Conservation (phyloP, 768 basidiomycete species). For the Mycena rebaudengoi region DNA sequence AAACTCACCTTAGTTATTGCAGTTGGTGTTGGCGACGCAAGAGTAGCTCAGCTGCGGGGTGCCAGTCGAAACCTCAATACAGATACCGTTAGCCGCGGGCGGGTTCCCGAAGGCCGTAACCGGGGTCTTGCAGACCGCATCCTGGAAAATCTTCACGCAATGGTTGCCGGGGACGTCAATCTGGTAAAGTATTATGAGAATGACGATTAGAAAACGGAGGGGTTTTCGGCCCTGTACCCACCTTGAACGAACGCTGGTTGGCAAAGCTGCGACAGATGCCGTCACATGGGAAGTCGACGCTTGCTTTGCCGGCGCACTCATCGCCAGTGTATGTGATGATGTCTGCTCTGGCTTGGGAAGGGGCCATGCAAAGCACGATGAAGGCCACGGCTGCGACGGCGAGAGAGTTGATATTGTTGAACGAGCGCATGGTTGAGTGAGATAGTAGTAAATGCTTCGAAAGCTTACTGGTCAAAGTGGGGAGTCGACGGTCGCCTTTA, state of each 20-base stretch:
- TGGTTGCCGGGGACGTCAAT: constrained; percentile 6
- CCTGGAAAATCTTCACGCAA: constrained; percentile 12
- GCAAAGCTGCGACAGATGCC: constrained; percentile 1
- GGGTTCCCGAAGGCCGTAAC: constrained; percentile 10
- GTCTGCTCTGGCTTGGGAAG: constrained; percentile 6
- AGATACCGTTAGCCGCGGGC: constrained; percentile 2
- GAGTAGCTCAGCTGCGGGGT: constrained; percentile 2
- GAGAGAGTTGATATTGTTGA: constrained; percentile 10
- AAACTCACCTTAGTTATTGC: constrained; percentile 11
- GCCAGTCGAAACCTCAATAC: constrained; percentile 12
- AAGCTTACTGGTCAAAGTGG: neutral
- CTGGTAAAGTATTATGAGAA: constrained; percentile 4
- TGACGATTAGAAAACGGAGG: constrained; percentile 8
- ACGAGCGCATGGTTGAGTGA: constrained; percentile 7
- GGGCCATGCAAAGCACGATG: constrained; percentile 5
- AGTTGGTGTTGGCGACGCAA: constrained; percentile 4
- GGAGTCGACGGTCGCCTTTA: neutral
- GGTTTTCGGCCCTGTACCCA: neutral
- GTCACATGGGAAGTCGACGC: neutral
- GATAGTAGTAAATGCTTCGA: constrained; percentile 6
- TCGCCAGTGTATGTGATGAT: constrained; percentile 1
- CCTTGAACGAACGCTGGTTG: neutral
- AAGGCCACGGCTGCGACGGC: neutral
- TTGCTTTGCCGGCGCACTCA: neutral
- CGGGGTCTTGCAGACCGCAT: neutral